A percentile compares a stretch with the other conserved stretches of the same genome.
These are phyloP conservation scores for Globisporangium irregulare DNA, from an alignment of 352 stramenopile genomes.

Conservation along the genomic window DNA sequence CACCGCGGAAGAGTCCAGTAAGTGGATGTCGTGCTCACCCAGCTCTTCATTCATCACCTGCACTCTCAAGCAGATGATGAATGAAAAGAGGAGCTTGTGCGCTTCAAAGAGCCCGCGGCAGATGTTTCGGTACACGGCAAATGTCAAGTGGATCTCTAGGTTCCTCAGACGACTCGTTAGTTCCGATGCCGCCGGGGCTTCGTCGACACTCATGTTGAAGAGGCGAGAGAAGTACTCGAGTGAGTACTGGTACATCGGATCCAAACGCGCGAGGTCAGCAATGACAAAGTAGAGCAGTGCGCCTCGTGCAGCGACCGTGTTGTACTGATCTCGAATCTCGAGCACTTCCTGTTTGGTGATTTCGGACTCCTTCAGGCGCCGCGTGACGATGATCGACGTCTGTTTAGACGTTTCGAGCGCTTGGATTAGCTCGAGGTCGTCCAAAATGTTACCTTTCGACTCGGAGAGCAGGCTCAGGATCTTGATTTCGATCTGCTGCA, in stretches of 20 bases:
- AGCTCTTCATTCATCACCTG: constrained; percentile 50
- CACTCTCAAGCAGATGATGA: constrained; percentile 53
- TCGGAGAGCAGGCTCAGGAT: constrained; percentile 88
- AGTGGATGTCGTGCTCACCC: constrained; percentile 22
- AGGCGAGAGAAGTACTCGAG: constrained; percentile 68
- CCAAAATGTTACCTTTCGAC: constrained; percentile 87
- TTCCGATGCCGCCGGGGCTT: constrained; percentile 25
- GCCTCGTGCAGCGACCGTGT: constrained; percentile 43
- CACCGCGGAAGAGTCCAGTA: constrained; percentile 30
- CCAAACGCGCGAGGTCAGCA: constrained; percentile 47
- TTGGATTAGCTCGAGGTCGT: constrained; percentile 84
- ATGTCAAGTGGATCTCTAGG: constrained; percentile 43
- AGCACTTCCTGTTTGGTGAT: constrained; percentile 58
- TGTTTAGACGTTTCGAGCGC: constrained; percentile 64
- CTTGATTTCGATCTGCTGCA: constrained; percentile 90
- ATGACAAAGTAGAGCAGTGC: constrained; percentile 76
- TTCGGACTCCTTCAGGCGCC: constrained; percentile 55
- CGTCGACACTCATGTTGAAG: constrained; percentile 59
- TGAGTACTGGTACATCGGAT: constrained; percentile 83
- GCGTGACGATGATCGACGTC: constrained; percentile 54
- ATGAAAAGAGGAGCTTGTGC: constrained; percentile 64
- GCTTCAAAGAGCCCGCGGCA: constrained; percentile 64
- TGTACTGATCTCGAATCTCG: constrained; percentile 64
- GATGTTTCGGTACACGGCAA: constrained; percentile 69
- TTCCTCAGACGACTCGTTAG: constrained; percentile 37